A percentile compares a stretch with the other conserved stretches of the same genome.
phyloP scores from a whole-genome alignment of 805 yeast species.

The Metschnikowia kofuensis region DNA sequence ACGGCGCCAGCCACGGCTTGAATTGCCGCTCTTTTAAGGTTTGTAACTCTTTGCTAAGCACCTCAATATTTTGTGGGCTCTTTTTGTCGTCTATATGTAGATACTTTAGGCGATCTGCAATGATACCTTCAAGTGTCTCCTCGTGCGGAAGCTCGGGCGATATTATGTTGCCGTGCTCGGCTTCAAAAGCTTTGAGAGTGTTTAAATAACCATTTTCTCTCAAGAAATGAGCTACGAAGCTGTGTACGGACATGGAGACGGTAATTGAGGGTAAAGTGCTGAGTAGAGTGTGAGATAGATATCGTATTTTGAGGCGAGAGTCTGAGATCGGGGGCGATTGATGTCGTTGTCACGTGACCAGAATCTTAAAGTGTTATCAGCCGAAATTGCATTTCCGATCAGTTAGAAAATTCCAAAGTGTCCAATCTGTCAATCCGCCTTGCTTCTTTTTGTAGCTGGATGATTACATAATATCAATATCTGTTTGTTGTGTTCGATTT shows the following conservation, averaged over 20 bases:
- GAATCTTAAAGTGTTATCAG: background rate
- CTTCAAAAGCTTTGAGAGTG: constrained; percentile 49
- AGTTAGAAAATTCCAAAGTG: too few species aligned
- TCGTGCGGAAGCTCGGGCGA: constrained; percentile 19
- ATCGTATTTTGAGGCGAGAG: background rate
- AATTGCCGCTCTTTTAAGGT: constrained; percentile 12
- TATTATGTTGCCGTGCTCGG: constrained; percentile 41
- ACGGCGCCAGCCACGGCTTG: constrained; percentile 31
- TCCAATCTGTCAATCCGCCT: background rate
- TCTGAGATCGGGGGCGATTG: too few species aligned
- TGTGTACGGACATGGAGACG: constrained; percentile 21
- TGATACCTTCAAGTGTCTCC: constrained; percentile 39
- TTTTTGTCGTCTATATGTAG: constrained; percentile 13
- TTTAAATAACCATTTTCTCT: constrained; percentile 42
- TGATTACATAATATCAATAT: background rate
- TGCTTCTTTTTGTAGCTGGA: background rate
- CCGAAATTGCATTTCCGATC: too few species aligned
- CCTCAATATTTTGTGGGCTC: constrained; percentile 4
- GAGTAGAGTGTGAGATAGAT: background rate
- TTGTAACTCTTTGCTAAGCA: constrained; percentile 11
- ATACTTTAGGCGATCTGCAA: constrained; percentile 19
- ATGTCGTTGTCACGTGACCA: background rate
- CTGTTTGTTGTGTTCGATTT: background rate
- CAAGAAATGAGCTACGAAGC: constrained; percentile 59
- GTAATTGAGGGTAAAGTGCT: background rate